Conservation (phyloP, 257 asterid genomes). For the Schizonepeta tenuifolia region DNA sequence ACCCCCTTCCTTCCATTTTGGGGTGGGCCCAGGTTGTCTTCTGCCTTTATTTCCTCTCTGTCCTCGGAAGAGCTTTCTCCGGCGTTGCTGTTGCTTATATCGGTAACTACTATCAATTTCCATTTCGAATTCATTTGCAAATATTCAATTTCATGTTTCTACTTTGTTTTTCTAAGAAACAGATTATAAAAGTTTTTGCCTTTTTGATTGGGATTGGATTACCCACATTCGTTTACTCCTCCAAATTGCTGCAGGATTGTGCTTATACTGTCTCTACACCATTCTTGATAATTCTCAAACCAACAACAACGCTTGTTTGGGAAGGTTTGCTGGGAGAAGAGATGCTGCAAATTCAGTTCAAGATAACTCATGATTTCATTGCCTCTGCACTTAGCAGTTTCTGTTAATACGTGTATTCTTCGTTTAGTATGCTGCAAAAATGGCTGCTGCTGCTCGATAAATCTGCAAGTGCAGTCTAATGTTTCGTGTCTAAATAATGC, state of each 20-base stretch:
- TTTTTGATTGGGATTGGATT: not conserved
- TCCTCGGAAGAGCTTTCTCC: slow-evolving; percentile 75
- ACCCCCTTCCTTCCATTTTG: not conserved
- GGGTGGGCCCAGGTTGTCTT: slow-evolving; percentile 47
- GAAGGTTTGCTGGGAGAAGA: slow-evolving; percentile 53
- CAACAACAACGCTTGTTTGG: slow-evolving; percentile 44
- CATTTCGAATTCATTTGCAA: not conserved
- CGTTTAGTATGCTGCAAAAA: slow-evolving; percentile 7
- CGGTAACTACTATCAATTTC: slow-evolving; percentile 44
- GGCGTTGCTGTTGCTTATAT: slow-evolving; percentile 85
- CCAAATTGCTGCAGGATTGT: slow-evolving; percentile 65
- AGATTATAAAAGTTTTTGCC: not conserved
- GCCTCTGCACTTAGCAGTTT: slow-evolving; percentile 19
- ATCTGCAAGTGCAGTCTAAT: slow-evolving; percentile 9
- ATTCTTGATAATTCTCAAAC: slow-evolving; percentile 57
- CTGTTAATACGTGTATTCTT: slow-evolving; percentile 22
- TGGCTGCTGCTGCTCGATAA: not conserved
- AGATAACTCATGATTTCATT: slow-evolving; percentile 36
- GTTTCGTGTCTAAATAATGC: slow-evolving; percentile 27
- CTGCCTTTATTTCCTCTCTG: slow-evolving; percentile 78
- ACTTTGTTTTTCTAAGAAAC: not conserved
- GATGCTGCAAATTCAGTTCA: slow-evolving; percentile 50
- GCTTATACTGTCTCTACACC: slow-evolving; percentile 74
- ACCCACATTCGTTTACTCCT: not conserved
- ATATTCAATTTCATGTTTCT: not conserved